A percentile compares a stretch with the other conserved stretches of the same genome.
These are phyloP conservation scores for Sphaerobolus stellatus DNA, from an alignment of 1,284 basidiomycete genomes.

Conservation along the genomic window DNA sequence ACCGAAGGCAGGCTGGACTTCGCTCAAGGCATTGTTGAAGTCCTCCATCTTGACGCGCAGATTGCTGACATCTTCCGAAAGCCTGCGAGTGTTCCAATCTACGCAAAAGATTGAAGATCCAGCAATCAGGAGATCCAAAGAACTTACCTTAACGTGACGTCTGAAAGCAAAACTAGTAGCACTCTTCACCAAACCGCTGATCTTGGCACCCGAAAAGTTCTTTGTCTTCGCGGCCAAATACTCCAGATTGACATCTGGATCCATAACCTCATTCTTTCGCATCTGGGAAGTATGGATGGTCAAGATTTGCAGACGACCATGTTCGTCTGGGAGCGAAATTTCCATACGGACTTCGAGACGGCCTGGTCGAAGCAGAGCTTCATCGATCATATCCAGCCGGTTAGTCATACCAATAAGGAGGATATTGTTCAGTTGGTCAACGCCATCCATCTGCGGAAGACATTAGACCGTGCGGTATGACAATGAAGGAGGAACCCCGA, in stretches of 20 bases:
- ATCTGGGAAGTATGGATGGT: conserved; percentile 96
- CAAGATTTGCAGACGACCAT: conserved; percentile 91
- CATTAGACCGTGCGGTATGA: conserved; percentile 4
- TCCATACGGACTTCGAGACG: conserved; percentile 99
- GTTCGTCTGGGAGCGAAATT: conserved; percentile 94
- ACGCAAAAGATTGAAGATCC: too few relatives aligned
- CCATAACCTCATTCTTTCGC: conserved; percentile 91
- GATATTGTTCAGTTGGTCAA: conserved; percentile 99
- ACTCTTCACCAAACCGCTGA: conserved; percentile 94
- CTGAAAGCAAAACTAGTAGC: conserved; percentile 98
- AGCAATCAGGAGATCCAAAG: too few relatives aligned
- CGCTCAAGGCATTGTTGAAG: conserved; percentile 90
- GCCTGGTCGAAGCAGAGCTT: conserved; percentile 94
- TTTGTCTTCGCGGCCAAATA: conserved; percentile 89
- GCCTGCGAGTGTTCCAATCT: too few relatives aligned
- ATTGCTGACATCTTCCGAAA: conserved; percentile 93
- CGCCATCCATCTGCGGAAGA: conserved; percentile 91
- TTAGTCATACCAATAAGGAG: conserved; percentile 99
- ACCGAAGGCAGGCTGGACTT: conserved; percentile 97
- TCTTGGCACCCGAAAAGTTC: conserved; percentile 98
- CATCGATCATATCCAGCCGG: conserved; percentile 98
- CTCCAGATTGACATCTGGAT: conserved; percentile 77
- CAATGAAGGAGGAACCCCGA: conserved; percentile 32
- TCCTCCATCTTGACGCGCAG: conserved; percentile 86
- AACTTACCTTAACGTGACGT: conserved; percentile 95